phyloP scores from a whole-genome alignment of 345 rosid species.

The Ceriops tagal region DNA sequence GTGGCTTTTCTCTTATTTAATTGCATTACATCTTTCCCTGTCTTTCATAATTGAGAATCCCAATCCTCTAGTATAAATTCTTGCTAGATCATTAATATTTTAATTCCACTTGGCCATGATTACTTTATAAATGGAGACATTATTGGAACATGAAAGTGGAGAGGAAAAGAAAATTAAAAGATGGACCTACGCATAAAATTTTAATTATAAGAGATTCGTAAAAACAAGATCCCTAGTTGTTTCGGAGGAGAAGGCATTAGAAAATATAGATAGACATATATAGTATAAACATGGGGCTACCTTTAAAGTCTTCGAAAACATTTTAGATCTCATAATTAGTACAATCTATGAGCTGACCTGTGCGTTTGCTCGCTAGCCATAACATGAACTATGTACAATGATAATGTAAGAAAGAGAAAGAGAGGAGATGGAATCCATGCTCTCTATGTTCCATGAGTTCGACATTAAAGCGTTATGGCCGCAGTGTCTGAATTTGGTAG shows the following conservation, averaged over 20 bases:
- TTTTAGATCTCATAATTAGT: background rate
- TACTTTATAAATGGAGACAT: too few species aligned
- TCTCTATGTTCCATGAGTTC: slow-evolving; percentile 11
- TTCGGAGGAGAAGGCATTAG: background rate
- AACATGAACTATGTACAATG: background rate
- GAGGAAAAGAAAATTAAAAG: too few species aligned
- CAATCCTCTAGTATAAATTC: too few species aligned
- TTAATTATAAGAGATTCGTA: too few species aligned
- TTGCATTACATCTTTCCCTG: too few species aligned
- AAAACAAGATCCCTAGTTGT: background rate
- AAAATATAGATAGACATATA: background rate
- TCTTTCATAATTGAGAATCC: too few species aligned
- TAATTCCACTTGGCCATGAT: too few species aligned
- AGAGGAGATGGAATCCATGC: background rate
- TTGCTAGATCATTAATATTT: too few species aligned
- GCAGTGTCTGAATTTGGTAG: slow-evolving; percentile 32
- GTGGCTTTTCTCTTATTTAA: too few species aligned
- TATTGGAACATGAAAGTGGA: too few species aligned
- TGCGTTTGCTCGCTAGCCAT: background rate
- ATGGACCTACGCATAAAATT: too few species aligned
- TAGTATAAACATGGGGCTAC: background rate
- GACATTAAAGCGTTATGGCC: slow-evolving; percentile 14
- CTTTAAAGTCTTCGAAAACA: background rate
- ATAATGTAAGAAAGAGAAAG: slow-evolving; percentile 3
- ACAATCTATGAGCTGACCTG: background rate